Evolutionary conservation across 148 eudicot species (phyloP), one percentile per base, ranked within the genome.

Genomic region (Limonium bicolor): DNA sequence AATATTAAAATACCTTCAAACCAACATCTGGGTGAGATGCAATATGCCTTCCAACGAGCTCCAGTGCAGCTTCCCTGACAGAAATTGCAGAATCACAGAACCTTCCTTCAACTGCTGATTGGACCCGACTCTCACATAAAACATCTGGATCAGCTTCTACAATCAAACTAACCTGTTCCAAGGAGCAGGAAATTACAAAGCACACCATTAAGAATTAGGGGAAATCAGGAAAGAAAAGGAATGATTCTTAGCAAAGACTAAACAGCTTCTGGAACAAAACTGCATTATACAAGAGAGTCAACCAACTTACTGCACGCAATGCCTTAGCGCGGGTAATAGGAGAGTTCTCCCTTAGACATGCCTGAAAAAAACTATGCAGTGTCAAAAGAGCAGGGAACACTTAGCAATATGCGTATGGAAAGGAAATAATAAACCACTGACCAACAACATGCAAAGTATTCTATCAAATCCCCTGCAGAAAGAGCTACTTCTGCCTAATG

Each of bases 91-190:
- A 77, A 62, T 90, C 99, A 53, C 88, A 80, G 54, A 90, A 90
- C 69, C 94, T 78, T 58, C 88, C 99, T 71, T 90, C 99, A 41
- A 90, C 95, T 7, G 99, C 99, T 41, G 41, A 60, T 69, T 90
- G 95, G 33, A 90, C 99, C 55, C 70, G 67, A 49, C 78, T 73
- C 54, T 84, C 82, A 47, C 93, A 65, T 54, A 90, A 67, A 61
- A 84, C 99, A 58, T 77, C 99, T 27, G 99, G 99, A 73, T 84
- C 99, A 62, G 99, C 95, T 74, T 90, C 99, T 14, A 90, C 95
- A 29, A 84, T 90, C 20, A 80, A 62, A 63, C 95, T 90, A 56
- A 90, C 99, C 99, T 90, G 82, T 36, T 61, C 51, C 32, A 45
- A n/a, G n/a, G n/a, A n/a, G n/a, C n/a, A n/a, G n/a, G n/a, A n/a